Base-by-base conservation (phyloP, 148 eudicot species). In the Rhododendron molle region DNA sequence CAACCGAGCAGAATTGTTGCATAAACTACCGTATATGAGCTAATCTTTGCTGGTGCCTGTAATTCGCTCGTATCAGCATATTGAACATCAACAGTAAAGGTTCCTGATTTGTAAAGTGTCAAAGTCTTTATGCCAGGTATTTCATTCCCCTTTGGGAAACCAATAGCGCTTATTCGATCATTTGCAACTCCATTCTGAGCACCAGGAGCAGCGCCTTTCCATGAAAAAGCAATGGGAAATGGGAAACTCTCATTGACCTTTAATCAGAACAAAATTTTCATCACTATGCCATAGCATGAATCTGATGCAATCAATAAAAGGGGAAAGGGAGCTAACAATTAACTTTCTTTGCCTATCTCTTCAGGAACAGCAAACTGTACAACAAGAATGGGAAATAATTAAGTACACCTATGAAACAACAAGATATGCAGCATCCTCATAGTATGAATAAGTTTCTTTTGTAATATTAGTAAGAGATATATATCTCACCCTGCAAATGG, bases 181-280 rank as follows among this genome's bases (percentile, higher is more conserved):
- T 95, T 98, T 28, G 88, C 86, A 43, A 76, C 84, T 84, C 92
- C 97, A 89, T 91, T 92, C 43, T 91, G 94, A 11, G 89, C 78
- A 49, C 91, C 96, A 10, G 88, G 84, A 56, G 92, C 89, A 74
- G 86, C 32, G 34, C 92, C 95, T 88, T 93, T 94, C 99, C 99
- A 96, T 54, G 96, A 93, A 91, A 97, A 81, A 83, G 96, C 91
- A 80, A 97, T 92, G 38, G 98, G 78, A 50, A 95, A 94, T 3
- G 98, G 98, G 44, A 94, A 94, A 88, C 88, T 94, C 88, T 97
- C 99, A 54, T 94, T 92, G 80, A 95, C 99, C 99, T 97, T 88
- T 88, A 80, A 73, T 16, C 52, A 46, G 20, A 76, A 60, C 73
- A 30, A 73, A 20, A 80, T 18, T 3, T 1, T 84, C 40, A n/a